phyloP scores from a whole-genome alignment of 441 rosid species.

The Adansonia madagascariensis region DNA sequence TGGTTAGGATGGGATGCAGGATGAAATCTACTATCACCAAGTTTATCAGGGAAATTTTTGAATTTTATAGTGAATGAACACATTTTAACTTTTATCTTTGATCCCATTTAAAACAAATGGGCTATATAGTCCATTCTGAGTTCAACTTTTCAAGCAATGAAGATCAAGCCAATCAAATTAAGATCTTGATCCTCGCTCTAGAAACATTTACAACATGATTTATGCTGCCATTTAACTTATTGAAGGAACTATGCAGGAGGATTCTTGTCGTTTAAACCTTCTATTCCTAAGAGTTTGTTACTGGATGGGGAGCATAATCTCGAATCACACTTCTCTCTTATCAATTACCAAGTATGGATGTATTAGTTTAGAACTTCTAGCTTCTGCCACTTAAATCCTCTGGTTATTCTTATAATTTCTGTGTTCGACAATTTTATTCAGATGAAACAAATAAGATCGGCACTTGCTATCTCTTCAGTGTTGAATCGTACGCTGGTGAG shows the following conservation, averaged over 20 bases:
- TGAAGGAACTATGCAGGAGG: conserved; percentile 68
- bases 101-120: background rate
- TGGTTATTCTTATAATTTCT: conserved; percentile 34
- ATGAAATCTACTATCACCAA: background rate
- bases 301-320: conserved; percentile 83
- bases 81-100: background rate
- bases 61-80: conserved; percentile 16
- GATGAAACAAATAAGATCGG: conserved; percentile 92
- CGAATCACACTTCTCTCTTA: conserved; percentile 74
- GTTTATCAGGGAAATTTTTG: conserved; percentile 2
- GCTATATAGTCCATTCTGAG: conserved; percentile 21
- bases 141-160: conserved; percentile 22
- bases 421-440: conserved; percentile 40
- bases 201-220: conserved; percentile 8
- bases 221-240: conserved; percentile 29
- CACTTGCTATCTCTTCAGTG: conserved; percentile 84
- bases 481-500: conserved; percentile 93
- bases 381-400: conserved; percentile 20
- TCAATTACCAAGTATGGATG: conserved; percentile 81
- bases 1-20: conserved; percentile 17
- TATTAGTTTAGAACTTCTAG: conserved; percentile 30
- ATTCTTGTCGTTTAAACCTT: conserved; percentile 84
- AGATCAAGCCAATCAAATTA: conserved; percentile 18
- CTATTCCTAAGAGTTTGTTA: conserved; percentile 81
- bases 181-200: conserved; percentile 3